phyloP scores from a whole-genome alignment of 305 asterid species.

The Plantago lanceolata region DNA sequence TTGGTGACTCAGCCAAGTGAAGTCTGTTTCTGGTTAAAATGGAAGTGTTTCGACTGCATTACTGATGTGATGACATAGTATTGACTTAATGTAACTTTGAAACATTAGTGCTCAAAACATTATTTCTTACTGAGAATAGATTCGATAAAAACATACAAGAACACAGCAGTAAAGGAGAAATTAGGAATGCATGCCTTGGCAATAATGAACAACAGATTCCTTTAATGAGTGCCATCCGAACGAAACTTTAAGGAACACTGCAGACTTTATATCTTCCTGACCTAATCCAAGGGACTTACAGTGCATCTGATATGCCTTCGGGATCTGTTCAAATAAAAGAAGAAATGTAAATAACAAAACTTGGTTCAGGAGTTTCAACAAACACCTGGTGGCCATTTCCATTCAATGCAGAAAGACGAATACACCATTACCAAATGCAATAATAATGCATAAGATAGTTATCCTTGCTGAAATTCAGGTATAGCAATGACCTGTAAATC shows the following conservation, averaged over 20 bases:
- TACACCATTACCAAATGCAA: too few relatives aligned
- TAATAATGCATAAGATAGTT: too few relatives aligned
- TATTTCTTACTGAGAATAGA: neutral
- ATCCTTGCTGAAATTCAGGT: too few relatives aligned
- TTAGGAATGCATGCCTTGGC: neutral
- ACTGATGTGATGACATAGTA: neutral
- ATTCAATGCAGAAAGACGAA: too few relatives aligned
- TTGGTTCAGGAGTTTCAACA: neutral
- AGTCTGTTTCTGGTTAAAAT: neutral
- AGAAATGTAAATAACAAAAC: too few relatives aligned
- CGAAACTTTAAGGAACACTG: conserved; percentile 47
- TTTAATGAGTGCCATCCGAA: neutral
- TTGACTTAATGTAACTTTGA: neutral
- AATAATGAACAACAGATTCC: neutral
- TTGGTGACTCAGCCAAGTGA: too few relatives aligned
- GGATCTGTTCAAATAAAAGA: conserved; percentile 61
- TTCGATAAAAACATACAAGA: neutral
- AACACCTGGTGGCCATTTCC: too few relatives aligned
- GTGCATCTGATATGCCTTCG: conserved; percentile 84
- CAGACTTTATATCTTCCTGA: conserved; percentile 62
- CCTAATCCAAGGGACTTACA: conserved; percentile 63
- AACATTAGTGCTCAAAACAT: neutral
- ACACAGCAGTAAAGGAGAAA: neutral
- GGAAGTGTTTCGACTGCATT: neutral
- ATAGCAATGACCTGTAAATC: too few relatives aligned